Conservation (phyloP, 2,329 filamentous ascomycete genomes). For the Hypomyces rosellus region DNA sequence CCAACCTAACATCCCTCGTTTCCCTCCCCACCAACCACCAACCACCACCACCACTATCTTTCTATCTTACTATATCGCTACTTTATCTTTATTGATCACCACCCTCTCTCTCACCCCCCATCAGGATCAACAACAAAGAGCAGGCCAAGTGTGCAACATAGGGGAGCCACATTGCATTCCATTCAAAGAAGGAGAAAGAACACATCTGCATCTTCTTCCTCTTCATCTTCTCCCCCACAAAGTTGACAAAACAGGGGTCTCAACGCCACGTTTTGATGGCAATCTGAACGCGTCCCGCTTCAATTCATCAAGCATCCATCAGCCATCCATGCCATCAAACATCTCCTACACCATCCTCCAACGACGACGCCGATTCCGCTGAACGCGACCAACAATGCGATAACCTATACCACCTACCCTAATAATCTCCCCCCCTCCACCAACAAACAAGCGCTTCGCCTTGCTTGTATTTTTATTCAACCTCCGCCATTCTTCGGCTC, state of each 20-base stretch:
- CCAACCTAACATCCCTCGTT: background rate
- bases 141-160: too few species aligned
- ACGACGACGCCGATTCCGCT: conserved; percentile 8
- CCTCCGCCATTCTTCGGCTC: background rate
- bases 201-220: background rate
- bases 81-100: background rate
- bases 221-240: background rate
- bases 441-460: conserved; percentile 4
- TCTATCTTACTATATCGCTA: background rate
- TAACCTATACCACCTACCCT: conserved; percentile 3
- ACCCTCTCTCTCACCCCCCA: background rate
- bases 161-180: background rate
- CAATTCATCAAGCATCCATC: background rate
- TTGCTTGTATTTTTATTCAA: conserved; percentile 1
- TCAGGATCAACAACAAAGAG: background rate
- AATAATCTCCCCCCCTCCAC: conserved; percentile 1
- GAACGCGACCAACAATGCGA: conserved; percentile 12
- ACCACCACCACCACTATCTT: conserved; percentile 5
- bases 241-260: background rate
- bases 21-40: conserved; percentile 1
- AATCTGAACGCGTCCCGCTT: conserved; percentile 3
- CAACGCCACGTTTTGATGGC: conserved; percentile 7
- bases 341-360: conserved; percentile 1
- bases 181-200: background rate
- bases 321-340: conserved; percentile 8